Evolutionary conservation across 1,284 basidiomycete species (phyloP), one percentile per base, ranked within the genome.

Genomic region (Apiotrichum brassicae): DNA sequence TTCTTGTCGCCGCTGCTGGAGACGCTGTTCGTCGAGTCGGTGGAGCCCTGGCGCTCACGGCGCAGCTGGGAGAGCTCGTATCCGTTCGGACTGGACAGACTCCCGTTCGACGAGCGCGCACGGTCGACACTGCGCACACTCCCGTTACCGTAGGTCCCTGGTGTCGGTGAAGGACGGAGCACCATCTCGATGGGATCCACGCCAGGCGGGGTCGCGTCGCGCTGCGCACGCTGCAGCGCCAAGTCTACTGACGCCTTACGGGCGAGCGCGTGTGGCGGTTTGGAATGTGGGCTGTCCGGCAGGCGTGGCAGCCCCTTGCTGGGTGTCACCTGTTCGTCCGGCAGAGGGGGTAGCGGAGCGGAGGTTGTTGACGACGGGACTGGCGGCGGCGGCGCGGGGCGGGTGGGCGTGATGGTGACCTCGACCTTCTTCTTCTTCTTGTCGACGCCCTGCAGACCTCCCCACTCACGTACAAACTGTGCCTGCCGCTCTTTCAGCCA

Each of bases 401-500:
- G 40, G 18, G 26, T 42, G 9, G 28, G 40, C 46, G 48, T 25
- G 24, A 46, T 18, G 14, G 34, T 25, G 24, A 46, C 20, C 14
- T 38, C 49, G 18, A 35, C 33, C 37, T 16, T 43, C 46, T 37
- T 42, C 44, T 33, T 44, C 48, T 28, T 46, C 54, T n/a, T 49
- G 18, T 48, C 40, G 14, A 49, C 35, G 20, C 43, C 35, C 36
- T 25, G 35, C 40, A 25, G 19, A 18, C 25, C 24, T 12, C 32
- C 37, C 43, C 43, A 44, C 7, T 28, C 43, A 13, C 43, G 43
- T 16, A 46, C 39, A 14, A 43, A 42, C 32, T 52, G 48, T 8
- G 43, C 33, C 49, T 72, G 65, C 35, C 54, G 45, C 18, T 53
- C 55, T 43, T 64, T 66, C 14, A 73, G 52, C 71, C 72, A 75